These are phyloP conservation scores for Fraxinus quadrangulata DNA, from an alignment of 257 asterid genomes.

Conservation along the genomic window DNA sequence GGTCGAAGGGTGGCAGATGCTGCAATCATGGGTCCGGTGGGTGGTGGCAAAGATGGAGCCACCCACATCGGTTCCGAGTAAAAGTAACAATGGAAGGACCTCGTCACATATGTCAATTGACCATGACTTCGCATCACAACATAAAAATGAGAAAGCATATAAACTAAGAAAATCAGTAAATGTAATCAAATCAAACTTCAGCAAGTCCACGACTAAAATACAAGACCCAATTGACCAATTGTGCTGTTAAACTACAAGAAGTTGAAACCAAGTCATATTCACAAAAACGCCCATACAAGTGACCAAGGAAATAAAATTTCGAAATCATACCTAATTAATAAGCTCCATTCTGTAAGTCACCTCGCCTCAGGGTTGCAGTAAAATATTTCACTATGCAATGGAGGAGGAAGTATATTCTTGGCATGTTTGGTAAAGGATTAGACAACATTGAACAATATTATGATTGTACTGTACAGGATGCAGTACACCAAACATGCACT, in stretches of 20 bases:
- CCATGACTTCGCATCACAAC: background rate
- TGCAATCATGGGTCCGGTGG: background rate
- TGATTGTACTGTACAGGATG: background rate
- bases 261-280: background rate
- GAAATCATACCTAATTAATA: background rate
- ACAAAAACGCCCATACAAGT: background rate
- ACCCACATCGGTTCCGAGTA: background rate
- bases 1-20: too few species aligned
- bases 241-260: background rate
- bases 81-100: background rate
- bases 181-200: background rate
- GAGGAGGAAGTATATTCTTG: background rate
- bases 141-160: background rate
- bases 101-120: background rate
- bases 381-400: background rate
- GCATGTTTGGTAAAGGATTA: background rate
- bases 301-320: background rate
- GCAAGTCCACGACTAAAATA: too few species aligned
- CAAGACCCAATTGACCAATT: background rate
- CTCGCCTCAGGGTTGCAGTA: background rate
- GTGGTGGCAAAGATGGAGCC: background rate
- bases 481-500: background rate
- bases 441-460: background rate
- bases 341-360: background rate
- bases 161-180: background rate